Base-by-base conservation (phyloP, 768 basidiomycete genomes). In the Krasilnikovozyma curviuscula region DNA sequence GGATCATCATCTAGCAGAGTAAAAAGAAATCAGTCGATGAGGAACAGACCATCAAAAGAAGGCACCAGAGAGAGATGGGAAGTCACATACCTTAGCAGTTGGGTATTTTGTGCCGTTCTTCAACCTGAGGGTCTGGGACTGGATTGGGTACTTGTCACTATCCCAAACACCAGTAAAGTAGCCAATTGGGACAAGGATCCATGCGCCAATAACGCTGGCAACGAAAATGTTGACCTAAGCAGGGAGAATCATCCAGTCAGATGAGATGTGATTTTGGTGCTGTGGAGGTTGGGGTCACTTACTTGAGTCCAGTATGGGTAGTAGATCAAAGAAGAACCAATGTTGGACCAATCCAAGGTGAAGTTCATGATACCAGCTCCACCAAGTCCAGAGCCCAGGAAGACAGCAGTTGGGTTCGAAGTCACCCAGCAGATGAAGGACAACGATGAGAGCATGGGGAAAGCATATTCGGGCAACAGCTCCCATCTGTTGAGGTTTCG, bases 361-460 rank as follows among this genome's bases (percentile, higher is more conserved):
- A 44, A 33, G 16, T 14, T 29, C 1, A 25, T 13, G 31, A 18
- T 33, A 2, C 44, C 44, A 7, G 18, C 44, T 18, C 44, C 44
- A 19, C 44, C 44, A 8, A 44, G 8, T 3, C 44, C 44, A 13
- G 25, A 28, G 4, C 44, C 44, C 12, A 33, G 31, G 31, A 44
- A 44, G 31, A 32, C 30, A 25, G 35, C 44, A 12, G 32, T 44
- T 10, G 30, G 30, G 44, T 44, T 44, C 3, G 25, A 28, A 30
- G 44, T 33, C 13, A 44, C 44, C 44, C 44, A 44, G 44, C 44
- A 44, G 10, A 44, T 30, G 30, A 44, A 23, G 7, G 44, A n/a
- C 31, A 44, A 33, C 5, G 44, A 44, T 3, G 44, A 31, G 8
- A 24, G 14, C 19, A 44, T 40, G 6, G 21, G 21, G 8, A 8